phyloP scores from a whole-genome alignment of 2,329 filamentous ascomycete genomes.

The Cytospora piceicola region DNA sequence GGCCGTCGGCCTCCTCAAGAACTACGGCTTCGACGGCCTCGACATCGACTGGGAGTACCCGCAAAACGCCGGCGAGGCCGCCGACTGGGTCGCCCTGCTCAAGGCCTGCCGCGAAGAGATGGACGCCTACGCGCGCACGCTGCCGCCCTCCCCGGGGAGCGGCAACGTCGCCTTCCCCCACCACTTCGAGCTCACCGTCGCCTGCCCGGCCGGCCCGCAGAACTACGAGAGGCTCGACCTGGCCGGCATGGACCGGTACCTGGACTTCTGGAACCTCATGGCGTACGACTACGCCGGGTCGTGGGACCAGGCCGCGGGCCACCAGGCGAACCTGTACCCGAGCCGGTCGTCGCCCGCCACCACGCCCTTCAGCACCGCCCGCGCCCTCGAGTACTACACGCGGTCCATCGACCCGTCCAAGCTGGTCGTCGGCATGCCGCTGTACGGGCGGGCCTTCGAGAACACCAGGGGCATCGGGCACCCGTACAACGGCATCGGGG shows the following conservation, averaged over 20 bases:
- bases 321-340: constrained; percentile 79
- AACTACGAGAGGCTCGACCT: constrained; percentile 68
- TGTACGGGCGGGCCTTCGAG: constrained; percentile 86
- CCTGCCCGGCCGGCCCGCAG: constrained; percentile 63
- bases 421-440: constrained; percentile 86
- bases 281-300: constrained; percentile 86
- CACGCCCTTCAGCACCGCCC: constrained; percentile 79
- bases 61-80: constrained; percentile 56
- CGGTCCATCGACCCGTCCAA: constrained; percentile 70
- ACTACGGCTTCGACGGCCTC: constrained; percentile 76
- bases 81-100: constrained; percentile 63
- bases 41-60: constrained; percentile 75
- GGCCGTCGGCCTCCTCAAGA: constrained; percentile 75
- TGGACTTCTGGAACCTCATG: constrained; percentile 84
- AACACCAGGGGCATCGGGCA: constrained; percentile 75
- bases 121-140: constrained; percentile 56
- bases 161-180: constrained; percentile 37
- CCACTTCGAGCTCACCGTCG: constrained; percentile 68
- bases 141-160: constrained; percentile 37
- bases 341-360: constrained; percentile 56
- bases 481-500: constrained; percentile 71
- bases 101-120: constrained; percentile 59
- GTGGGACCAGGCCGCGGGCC: constrained; percentile 73
- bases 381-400: constrained; percentile 73
- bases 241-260: constrained; percentile 64